Evolutionary conservation across 1,284 basidiomycete genomes (phyloP), one percentile per base, ranked within the genome.

Genomic region (Malassezia arunalokei): DNA sequence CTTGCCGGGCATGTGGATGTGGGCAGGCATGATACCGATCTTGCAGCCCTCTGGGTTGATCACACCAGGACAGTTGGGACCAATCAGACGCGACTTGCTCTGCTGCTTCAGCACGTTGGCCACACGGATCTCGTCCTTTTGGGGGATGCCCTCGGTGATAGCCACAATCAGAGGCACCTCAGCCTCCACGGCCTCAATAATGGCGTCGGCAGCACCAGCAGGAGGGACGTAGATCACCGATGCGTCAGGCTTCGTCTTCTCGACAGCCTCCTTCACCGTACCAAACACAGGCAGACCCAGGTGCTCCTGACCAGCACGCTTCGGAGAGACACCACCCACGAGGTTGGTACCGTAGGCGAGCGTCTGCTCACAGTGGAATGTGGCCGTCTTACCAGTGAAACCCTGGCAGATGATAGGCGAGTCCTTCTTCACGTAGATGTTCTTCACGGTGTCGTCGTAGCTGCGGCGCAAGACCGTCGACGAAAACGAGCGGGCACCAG

Each of bases 21-120:
- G 89, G 38, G 91, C 92, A 27, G 94, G 94, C 78, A 96, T 92
- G 74, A 99, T 99, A 58, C 94, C 94, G 83, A 99, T 96, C 79
- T 98, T 98, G 80, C 94, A 99, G 14, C 92, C 92, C 50, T 75
- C 74, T 7, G 90, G 88, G 73, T 91, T 90, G 72, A 99, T 96
- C 69, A 99, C 84, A 74, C 94, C 94, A 5, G 94, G 94, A 77
- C 94, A 99, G 77, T 99, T 99, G 41, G 89, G 90, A 17, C 75
- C 74, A 38, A 76, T 69, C 64, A 99, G 84, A 65, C 94, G 84
- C 55, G 88, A 92, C 72, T 87, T 90, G 61, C 83, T 88, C 76
- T 99, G 94, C 72, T 83, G 85, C 74, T 86, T 87, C 65, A 99
- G 81, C 14, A 88, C 94, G 72, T 94, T 85, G 77, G 87, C 83